phyloP scores from a whole-genome alignment of 495 filamentous ascomycete genomes.

The Massariosphaeria phaeospora region DNA sequence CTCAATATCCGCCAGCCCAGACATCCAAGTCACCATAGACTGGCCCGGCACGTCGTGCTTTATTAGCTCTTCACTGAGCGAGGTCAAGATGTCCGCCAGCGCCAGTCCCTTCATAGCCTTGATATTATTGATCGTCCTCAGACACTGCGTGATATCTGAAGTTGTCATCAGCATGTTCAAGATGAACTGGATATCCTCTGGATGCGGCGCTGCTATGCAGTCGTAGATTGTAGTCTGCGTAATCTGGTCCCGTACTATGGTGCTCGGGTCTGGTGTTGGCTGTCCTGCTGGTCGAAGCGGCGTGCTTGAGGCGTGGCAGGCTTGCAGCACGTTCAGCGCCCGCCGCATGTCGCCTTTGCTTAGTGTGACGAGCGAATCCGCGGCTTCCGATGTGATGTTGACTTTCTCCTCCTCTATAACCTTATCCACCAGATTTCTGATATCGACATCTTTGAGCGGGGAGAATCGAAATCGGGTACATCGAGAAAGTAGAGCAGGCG shows the following conservation, averaged over 20 bases:
- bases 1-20: constrained; percentile 88
- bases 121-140: constrained; percentile 78
- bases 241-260: constrained; percentile 70
- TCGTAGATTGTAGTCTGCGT: constrained; percentile 91
- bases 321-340: constrained; percentile 91
- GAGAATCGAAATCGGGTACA: constrained; percentile 96
- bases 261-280: constrained; percentile 43
- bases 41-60: constrained; percentile 80
- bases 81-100: constrained; percentile 85
- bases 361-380: constrained; percentile 73
- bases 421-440: constrained; percentile 74
- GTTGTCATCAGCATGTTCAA: constrained; percentile 74
- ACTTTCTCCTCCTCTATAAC: constrained; percentile 86
- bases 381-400: constrained; percentile 72
- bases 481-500: constrained; percentile 82
- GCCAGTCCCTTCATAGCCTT: constrained; percentile 86
- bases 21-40: constrained; percentile 85
- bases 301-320: constrained; percentile 88
- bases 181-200: constrained; percentile 80
- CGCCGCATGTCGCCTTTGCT: constrained; percentile 96
- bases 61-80: constrained; percentile 72
- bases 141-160: constrained; percentile 77
- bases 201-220: constrained; percentile 94
- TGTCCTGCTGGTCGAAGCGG: constrained; percentile 46
- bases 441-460: constrained; percentile 82